These are phyloP conservation scores for Hymenoscyphus linearis DNA, from an alignment of 2,329 filamentous ascomycete species.

Conservation along the genomic window DNA sequence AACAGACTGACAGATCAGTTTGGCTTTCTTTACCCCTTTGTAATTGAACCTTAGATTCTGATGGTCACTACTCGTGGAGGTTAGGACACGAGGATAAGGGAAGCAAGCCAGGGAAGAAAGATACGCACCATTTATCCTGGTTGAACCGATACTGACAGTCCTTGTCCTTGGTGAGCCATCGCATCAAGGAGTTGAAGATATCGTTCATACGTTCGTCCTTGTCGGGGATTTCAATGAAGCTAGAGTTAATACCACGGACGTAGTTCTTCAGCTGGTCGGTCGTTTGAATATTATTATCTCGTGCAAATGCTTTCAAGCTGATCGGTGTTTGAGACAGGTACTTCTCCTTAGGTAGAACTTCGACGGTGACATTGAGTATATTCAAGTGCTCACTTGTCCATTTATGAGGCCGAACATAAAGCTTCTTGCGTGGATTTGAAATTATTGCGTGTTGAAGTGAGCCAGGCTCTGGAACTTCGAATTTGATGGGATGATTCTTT, in stretches of 20 bases:
- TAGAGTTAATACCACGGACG: not conserved
- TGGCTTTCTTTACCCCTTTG: not conserved
- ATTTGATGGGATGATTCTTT: not conserved
- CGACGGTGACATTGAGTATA: not conserved
- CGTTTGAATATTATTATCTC: not conserved
- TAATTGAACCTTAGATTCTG: not conserved
- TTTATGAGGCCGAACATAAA: not conserved
- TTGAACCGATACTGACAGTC: not conserved
- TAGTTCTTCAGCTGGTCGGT: not conserved
- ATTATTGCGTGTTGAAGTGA: not conserved
- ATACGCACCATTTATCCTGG: not conserved
- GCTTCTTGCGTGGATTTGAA: not conserved
- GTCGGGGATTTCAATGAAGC: not conserved
- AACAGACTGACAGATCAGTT: not conserved
- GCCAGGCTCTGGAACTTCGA: not conserved
- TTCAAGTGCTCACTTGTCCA: not conserved
- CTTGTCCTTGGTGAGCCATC: not conserved
- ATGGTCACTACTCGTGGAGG: not conserved
- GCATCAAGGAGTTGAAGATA: not conserved
- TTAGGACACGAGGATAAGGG: not conserved
- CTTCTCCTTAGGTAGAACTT: not conserved
- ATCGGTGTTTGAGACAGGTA: not conserved
- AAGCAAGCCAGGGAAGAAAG: not conserved
- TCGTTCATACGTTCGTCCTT: not conserved
- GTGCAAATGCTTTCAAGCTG: not conserved